Percentiles rank a stretch among this genome's conserved stretches.
These are phyloP conservation scores for Fraxinus ornus DNA, from an alignment of 305 asterid genomes.

Conservation along the genomic window DNA sequence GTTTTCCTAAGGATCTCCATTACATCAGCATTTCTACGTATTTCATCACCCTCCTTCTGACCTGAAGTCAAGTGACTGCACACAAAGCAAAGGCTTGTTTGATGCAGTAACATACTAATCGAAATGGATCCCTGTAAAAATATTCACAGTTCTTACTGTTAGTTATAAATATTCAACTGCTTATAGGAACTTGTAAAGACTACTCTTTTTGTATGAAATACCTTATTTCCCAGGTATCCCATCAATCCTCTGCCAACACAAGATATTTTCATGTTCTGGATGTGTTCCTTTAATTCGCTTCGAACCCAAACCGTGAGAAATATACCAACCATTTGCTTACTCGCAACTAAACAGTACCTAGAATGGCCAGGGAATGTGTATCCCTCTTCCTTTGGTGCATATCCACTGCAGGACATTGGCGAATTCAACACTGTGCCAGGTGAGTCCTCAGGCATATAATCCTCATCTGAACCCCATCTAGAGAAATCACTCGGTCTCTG, in stretches of 20 bases:
- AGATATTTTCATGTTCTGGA: constrained; percentile 81
- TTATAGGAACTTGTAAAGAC: neutral
- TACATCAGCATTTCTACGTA: constrained; percentile 88
- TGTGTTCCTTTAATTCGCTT: constrained; percentile 83
- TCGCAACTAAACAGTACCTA: constrained; percentile 75
- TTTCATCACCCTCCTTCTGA: constrained; percentile 92
- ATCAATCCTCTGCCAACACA: constrained; percentile 95
- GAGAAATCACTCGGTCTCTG: constrained; percentile 90
- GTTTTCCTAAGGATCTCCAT: constrained; percentile 93
- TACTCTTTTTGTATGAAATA: constrained; percentile 21
- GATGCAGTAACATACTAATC: constrained; percentile 91
- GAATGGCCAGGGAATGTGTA: constrained; percentile 45
- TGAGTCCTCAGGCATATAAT: constrained; percentile 76
- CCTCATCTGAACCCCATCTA: constrained; percentile 92
- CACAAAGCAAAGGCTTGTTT: constrained; percentile 95
- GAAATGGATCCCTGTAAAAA: constrained; percentile 91
- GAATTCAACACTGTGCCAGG: constrained; percentile 80
- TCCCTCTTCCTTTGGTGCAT: constrained; percentile 51
- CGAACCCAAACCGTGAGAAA: constrained; percentile 95
- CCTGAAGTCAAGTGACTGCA: constrained; percentile 99
- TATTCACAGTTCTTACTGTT: neutral
- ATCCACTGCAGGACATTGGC: constrained; percentile 55
- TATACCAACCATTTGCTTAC: constrained; percentile 98
- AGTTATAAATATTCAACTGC: neutral
- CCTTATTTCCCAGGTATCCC: constrained; percentile 99